Evolutionary conservation across 2,329 filamentous ascomycete genomes (phyloP), one percentile per base, ranked within the genome.

Genomic region (Arthrobotrys entomopaga): DNA sequence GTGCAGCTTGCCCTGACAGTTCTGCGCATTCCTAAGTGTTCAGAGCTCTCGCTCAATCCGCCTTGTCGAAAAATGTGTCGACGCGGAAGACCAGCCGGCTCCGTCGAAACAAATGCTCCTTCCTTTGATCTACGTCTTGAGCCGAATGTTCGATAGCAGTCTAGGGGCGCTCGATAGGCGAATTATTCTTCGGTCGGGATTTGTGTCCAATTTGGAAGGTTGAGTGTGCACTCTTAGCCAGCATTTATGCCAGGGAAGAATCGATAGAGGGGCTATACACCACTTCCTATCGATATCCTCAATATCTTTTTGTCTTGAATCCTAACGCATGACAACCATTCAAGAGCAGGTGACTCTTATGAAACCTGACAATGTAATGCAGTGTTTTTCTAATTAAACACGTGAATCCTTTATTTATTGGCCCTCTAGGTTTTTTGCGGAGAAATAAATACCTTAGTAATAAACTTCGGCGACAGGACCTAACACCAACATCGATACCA

Each of bases 331-430:
- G 15, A 46, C 8, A 19, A 13, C 42, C 42, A 46, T 19, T 46
- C 6, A 13, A 15, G 11, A 5, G 42, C 42, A 46, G 6, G 19
- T 24, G 16, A 13, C 19, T 50, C 46, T 50, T 50, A 16, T 46
- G 42, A 46, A 46, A 46, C 42, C 42, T 19, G 46, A 50, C 46
- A 22, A 50, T n/a, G 20, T 16, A 19, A 50, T 13, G 19, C 16
- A 19, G n/a, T n/a, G 42, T 19, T 22, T 50, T 8, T 22, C 46
- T 50, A 50, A 50, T 50, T 20, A 50, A 22, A 50, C 46, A 50
- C 2, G 1, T 50, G 46, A 50, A 50, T 50, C 46, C 46, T 50
- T 22, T 46, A 19, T 50, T 16, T 22, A 50, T 46, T 15, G 42
- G 15, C 13, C 15, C n/a, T 20, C n/a, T 6, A 6, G 5, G 22